Evolutionary conservation across 148 eudicot genomes (phyloP).

Genomic region (Spergularia bocconei): DNA sequence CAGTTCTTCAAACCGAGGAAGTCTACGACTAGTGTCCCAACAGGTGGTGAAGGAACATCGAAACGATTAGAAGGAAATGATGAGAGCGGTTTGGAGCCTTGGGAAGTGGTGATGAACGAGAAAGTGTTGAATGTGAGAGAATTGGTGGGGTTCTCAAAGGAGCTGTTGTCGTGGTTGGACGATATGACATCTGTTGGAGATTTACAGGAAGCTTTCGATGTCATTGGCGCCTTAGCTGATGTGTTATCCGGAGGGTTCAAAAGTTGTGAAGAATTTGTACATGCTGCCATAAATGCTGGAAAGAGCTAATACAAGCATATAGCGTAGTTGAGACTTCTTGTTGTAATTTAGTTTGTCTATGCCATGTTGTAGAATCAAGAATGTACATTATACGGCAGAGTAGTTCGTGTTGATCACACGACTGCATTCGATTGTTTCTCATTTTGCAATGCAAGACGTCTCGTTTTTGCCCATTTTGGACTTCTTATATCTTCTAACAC

Average conservation of each 20-base stretch:
- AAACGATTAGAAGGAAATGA: slow-evolving; percentile 43
- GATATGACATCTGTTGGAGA: slow-evolving; percentile 62
- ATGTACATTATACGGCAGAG: not conserved
- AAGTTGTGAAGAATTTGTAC: slow-evolving; percentile 83
- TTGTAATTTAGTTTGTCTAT: slow-evolving; percentile 2
- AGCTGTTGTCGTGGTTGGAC: slow-evolving; percentile 76
- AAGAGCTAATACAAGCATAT: slow-evolving; percentile 36
- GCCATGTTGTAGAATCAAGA: slow-evolving; percentile 9
- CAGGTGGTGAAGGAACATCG: slow-evolving; percentile 31
- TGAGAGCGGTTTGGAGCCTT: slow-evolving; percentile 56
- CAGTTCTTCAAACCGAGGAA: slow-evolving; percentile 67
- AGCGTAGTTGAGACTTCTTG: not conserved
- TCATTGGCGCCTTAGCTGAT: slow-evolving; percentile 76
- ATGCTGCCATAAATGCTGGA: slow-evolving; percentile 67
- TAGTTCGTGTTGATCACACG: not conserved
- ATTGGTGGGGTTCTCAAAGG: slow-evolving; percentile 80
- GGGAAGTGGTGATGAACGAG: slow-evolving; percentile 92
- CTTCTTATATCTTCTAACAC: too few relatives aligned
- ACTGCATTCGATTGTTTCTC: slow-evolving; percentile 1
- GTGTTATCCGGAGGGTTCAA: slow-evolving; percentile 61
- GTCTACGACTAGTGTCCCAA: slow-evolving; percentile 18
- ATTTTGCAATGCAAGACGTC: slow-evolving; percentile 7
- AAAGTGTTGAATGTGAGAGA: slow-evolving; percentile 74
- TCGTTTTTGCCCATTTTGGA: slow-evolving; percentile 7
- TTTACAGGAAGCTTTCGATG: slow-evolving; percentile 88